Evolutionary conservation across 169 alveolate species (phyloP).

Genomic region (Eimeria maxima): DNA sequence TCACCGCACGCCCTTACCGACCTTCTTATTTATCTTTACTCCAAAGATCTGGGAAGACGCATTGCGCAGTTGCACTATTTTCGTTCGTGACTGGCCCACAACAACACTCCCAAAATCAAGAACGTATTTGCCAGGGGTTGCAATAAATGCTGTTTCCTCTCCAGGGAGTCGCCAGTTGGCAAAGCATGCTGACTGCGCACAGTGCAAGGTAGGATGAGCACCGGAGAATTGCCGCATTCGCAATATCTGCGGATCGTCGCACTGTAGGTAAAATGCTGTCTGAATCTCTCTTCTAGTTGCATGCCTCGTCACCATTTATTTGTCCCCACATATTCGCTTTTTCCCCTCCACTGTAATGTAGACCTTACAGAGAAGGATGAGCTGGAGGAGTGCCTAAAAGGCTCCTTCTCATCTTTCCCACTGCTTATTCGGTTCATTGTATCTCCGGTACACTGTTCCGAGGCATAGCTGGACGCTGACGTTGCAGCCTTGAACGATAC

Average conservation of each 20-base stretch:
- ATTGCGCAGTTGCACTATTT: slow-evolving; percentile 88
- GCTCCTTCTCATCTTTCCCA: slow-evolving; percentile 4
- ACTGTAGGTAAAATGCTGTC: background rate
- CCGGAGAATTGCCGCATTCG: too few relatives aligned
- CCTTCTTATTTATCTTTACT: slow-evolving; percentile 81
- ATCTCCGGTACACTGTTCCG: slow-evolving; percentile 10
- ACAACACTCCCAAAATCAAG: slow-evolving; percentile 95
- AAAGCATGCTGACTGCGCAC: slow-evolving; percentile 48
- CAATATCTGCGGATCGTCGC: background rate
- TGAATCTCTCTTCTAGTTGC: background rate
- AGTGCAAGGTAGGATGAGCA: background rate
- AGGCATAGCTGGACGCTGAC: background rate
- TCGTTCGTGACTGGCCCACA: slow-evolving; percentile 88
- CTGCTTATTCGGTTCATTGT: background rate
- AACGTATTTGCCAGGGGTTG: slow-evolving; percentile 89
- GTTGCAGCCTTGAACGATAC: slow-evolving; percentile 28
- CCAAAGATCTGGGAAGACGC: slow-evolving; percentile 78
- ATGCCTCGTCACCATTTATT: background rate
- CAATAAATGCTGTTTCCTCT: slow-evolving; percentile 39
- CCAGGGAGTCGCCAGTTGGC: slow-evolving; percentile 50
- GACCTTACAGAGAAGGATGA: slow-evolving; percentile 51
- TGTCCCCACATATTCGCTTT: background rate
- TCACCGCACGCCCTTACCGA: background rate
- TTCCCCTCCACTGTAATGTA: too few relatives aligned
- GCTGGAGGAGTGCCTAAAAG: slow-evolving; percentile 27